These are phyloP conservation scores for Diplodia seriata DNA, from an alignment of 2,329 filamentous ascomycete genomes.

Conservation along the genomic window DNA sequence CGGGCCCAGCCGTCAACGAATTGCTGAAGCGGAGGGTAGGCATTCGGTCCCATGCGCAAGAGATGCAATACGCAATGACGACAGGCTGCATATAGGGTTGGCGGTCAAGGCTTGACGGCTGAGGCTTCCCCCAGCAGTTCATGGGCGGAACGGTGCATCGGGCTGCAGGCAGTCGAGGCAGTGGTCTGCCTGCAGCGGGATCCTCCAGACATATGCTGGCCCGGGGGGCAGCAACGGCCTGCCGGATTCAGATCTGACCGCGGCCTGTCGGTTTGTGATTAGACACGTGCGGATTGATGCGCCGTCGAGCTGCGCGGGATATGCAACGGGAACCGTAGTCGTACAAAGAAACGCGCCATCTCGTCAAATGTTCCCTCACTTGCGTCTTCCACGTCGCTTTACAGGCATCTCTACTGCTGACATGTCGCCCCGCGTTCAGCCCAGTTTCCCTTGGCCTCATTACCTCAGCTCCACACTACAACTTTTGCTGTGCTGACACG, in stretches of 20 bases:
- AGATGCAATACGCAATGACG: constrained; percentile 6
- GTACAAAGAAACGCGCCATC: constrained; percentile 6
- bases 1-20: background rate
- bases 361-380: constrained; percentile 4
- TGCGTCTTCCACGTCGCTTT: constrained; percentile 1
- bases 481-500: constrained; percentile 40
- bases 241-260: constrained; percentile 25
- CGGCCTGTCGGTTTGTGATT: constrained; percentile 16
- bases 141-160: background rate
- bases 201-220: constrained; percentile 16
- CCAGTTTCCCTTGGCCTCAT: constrained; percentile 32
- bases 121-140: background rate
- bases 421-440: constrained; percentile 29
- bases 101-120: background rate
- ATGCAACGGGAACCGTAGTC: constrained; percentile 14
- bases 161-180: constrained; percentile 20
- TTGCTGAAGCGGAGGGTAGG: background rate
- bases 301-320: background rate
- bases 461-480: constrained; percentile 36
- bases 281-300: constrained; percentile 7
- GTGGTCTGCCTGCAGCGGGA: constrained; percentile 5
- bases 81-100: constrained; percentile 8
- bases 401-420: constrained; percentile 11
- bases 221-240: constrained; percentile 12
- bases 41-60: background rate